Percentiles rank a stretch among this genome's conserved stretches.
phyloP scores from a whole-genome alignment of 768 basidiomycete species.

The Ephemerocybe angulata region DNA sequence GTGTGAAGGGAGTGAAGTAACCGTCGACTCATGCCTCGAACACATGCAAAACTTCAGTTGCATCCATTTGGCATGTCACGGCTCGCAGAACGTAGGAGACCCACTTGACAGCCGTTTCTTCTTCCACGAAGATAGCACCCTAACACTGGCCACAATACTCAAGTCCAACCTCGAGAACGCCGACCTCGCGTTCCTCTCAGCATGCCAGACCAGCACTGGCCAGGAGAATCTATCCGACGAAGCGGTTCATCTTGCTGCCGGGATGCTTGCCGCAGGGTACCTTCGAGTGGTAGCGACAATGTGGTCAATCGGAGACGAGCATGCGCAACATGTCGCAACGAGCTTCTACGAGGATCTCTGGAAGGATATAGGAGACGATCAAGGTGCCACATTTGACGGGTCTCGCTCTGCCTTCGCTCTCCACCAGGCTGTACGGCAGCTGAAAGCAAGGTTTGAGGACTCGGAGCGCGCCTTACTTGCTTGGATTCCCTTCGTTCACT shows the following conservation, averaged over 20 bases:
- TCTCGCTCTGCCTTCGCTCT: constrained; percentile 14
- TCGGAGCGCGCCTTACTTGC: neutral
- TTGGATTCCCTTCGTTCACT: neutral
- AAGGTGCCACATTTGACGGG: neutral
- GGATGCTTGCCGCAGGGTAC: constrained; percentile 1
- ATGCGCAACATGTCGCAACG: constrained; percentile 27
- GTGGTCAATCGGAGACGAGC: constrained; percentile 33
- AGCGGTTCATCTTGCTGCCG: neutral
- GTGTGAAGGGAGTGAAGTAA: constrained; percentile 13
- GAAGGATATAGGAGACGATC: neutral
- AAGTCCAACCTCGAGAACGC: neutral
- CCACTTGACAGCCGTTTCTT: constrained; percentile 10
- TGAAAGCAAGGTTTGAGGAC: constrained; percentile 14
- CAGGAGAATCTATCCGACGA: neutral
- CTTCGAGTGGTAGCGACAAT: constrained; percentile 20
- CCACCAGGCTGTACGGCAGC: constrained; percentile 12
- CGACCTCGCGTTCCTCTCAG: neutral
- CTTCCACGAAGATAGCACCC: neutral
- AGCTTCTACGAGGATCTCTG: constrained; percentile 23
- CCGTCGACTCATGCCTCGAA: constrained; percentile 7
- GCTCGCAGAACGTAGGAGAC: constrained; percentile 19
- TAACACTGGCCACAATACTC: neutral
- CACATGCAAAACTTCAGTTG: constrained; percentile 14
- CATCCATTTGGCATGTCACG: constrained; percentile 34
- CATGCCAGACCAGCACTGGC: constrained; percentile 2